phyloP scores from a whole-genome alignment of 73 alveolate genomes.

The Paramecium octaurelia region DNA sequence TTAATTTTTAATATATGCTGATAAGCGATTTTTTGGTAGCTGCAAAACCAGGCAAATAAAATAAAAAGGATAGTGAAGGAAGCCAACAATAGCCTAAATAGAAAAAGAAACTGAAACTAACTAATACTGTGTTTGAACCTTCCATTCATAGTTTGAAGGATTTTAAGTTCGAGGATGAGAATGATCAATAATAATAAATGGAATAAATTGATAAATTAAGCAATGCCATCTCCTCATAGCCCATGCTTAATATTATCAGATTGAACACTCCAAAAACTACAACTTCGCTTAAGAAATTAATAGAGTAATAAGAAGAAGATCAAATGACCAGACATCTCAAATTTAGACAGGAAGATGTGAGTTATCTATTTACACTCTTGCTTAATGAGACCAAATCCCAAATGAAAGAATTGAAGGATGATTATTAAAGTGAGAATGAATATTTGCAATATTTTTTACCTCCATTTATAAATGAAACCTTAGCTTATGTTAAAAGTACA shows the following conservation, averaged over 20 bases:
- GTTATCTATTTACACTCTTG: not conserved
- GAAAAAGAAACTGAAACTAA: not conserved
- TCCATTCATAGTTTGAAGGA: not conserved
- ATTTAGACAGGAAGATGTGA: conserved; percentile 36
- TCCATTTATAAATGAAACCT: conserved; percentile 14
- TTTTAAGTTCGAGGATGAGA: not conserved
- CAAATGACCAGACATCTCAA: not conserved
- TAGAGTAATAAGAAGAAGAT: not conserved
- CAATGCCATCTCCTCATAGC: not conserved
- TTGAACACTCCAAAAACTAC: not conserved
- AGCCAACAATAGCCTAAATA: not conserved
- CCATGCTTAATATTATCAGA: not conserved
- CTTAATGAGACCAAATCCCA: conserved; percentile 7
- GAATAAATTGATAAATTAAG: not conserved
- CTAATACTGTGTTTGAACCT: not conserved
- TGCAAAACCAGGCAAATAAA: not conserved
- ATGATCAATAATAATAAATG: not conserved
- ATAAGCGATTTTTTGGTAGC: not conserved
- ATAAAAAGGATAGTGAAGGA: not conserved
- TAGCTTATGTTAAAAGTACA: not conserved
- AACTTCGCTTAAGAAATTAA: not conserved
- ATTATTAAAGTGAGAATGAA: not conserved
- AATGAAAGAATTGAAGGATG: conserved; percentile 38
- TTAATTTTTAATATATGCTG: not conserved
- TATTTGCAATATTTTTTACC: not conserved